A percentile compares a stretch with the other conserved stretches of the same genome.
These are phyloP conservation scores for Phlebiopsis flavidoalba DNA, from an alignment of 768 basidiomycete genomes.

Conservation along the genomic window DNA sequence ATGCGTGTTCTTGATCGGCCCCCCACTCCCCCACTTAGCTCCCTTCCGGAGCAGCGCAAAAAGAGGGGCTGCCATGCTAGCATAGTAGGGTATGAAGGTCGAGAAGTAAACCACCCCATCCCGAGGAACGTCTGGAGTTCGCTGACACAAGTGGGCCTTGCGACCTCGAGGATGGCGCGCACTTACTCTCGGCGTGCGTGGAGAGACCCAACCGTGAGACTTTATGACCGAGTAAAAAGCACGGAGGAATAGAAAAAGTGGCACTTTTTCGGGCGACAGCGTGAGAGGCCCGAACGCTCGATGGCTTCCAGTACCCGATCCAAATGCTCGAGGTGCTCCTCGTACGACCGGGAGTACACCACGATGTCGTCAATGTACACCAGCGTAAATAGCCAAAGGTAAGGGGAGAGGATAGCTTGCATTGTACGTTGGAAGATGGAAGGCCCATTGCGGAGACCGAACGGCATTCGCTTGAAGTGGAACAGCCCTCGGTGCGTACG, in stretches of 20 bases:
- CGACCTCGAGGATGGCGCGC: slow-evolving; percentile 18
- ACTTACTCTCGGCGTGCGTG: slow-evolving; percentile 40
- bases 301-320: slow-evolving; percentile 20
- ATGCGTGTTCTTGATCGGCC: slow-evolving; percentile 15
- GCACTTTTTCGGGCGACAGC: slow-evolving; percentile 25
- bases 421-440: slow-evolving; percentile 9
- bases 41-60: slow-evolving; percentile 23
- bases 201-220: slow-evolving; percentile 25
- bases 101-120: slow-evolving; percentile 28
- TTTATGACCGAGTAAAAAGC: slow-evolving; percentile 38
- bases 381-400: slow-evolving; percentile 7
- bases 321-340: slow-evolving; percentile 16
- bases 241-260: slow-evolving; percentile 32
- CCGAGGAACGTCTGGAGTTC: slow-evolving; percentile 29
- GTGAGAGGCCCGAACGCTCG: slow-evolving; percentile 21
- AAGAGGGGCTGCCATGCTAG: slow-evolving; percentile 28
- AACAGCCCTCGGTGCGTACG: slow-evolving; percentile 29
- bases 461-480: slow-evolving; percentile 30
- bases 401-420: slow-evolving; percentile 11
- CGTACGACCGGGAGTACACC: slow-evolving; percentile 11
- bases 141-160: slow-evolving; percentile 25
- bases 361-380: slow-evolving; percentile 13
- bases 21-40: slow-evolving; percentile 18
- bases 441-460: slow-evolving; percentile 20
- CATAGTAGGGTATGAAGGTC: slow-evolving; percentile 27